Evolutionary conservation across 1,284 basidiomycete genomes (phyloP), one percentile per base, ranked within the genome.

Genomic region (Anthracocystis setariae): DNA sequence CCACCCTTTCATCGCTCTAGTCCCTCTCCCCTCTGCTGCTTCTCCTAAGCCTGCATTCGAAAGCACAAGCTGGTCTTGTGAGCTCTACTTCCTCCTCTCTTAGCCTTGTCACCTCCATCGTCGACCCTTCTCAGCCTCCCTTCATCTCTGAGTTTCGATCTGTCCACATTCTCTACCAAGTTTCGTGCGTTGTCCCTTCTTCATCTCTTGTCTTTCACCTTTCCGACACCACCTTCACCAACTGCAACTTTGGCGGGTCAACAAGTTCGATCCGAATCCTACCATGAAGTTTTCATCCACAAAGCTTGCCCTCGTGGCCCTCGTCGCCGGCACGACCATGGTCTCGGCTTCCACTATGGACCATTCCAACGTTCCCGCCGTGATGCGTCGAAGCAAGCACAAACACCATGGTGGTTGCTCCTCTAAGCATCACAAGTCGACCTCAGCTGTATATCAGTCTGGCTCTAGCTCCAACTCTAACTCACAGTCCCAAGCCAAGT

Each of bases 241-340:
- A 12, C 48, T 37, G 8, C 35, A n/a, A 37, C 37, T 33, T 17
- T 27, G 20, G 9, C 37, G 7, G 23, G 17, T n/a, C 29, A 43
- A 5, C 29, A 25, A 23, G n/a, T n/a, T n/a, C n/a, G n/a, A n/a
- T n/a, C n/a, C n/a, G n/a, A n/a, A n/a, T n/a, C n/a, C n/a, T n/a
- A n/a, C n/a, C n/a, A 74, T 71, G 72, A 74, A 71, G 60, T 73
- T 27, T 18, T 52, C 65, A 38, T 44, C 57, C 43, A 46, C 57
- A 47, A 42, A 62, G 17, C 53, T 70, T 37, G 60, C 57, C 27
- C 47, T 70, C 27, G 60, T 57, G 10, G 71, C 62, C 25, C 25
- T 71, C 21, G 42, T 73, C n/a, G 67, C 54, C 20, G 65, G 57
- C 60, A 60, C 67, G 43, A 50, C 67, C 24, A 35, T 73, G 44